Evolutionary conservation across 345 rosid species (phyloP).

Genomic region (Pugionium dolabratum): DNA sequence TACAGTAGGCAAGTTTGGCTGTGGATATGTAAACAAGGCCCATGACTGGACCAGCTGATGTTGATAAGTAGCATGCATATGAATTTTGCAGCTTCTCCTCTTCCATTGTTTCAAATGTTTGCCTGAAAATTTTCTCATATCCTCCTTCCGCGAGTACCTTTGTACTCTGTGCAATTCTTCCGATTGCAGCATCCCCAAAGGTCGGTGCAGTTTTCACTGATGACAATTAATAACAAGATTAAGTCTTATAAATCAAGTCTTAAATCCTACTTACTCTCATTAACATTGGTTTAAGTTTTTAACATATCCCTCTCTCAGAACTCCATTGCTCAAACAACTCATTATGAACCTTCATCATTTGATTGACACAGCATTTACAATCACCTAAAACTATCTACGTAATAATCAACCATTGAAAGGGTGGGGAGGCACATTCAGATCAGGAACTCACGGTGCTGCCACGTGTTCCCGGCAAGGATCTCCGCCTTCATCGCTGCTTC

Average conservation of each 20-base stretch:
- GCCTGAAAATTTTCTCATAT: constrained; percentile 68
- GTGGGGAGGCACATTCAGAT: too few species aligned
- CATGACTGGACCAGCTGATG: constrained; percentile 91
- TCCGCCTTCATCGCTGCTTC: constrained; percentile 69
- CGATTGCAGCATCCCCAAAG: constrained; percentile 79
- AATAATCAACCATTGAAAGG: too few species aligned
- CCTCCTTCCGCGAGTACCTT: constrained; percentile 86
- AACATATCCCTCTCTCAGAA: too few species aligned
- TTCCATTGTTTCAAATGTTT: constrained; percentile 74
- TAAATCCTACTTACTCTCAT: too few species aligned
- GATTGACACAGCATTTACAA: not conserved
- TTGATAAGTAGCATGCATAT: constrained; percentile 74
- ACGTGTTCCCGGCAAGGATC: constrained; percentile 61
- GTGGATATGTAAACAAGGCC: constrained; percentile 67
- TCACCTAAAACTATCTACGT: too few species aligned
- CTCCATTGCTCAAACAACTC: too few species aligned
- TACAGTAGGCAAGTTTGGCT: constrained; percentile 69
- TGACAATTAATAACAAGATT: constrained; percentile 10
- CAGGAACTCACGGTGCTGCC: constrained; percentile 41
- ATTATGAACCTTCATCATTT: too few species aligned
- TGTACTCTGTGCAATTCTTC: constrained; percentile 81
- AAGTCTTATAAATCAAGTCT: too few species aligned
- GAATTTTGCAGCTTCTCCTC: constrained; percentile 61
- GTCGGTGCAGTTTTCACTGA: constrained; percentile 77
- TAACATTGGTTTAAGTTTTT: too few species aligned